Conservation (phyloP, 2,329 filamentous ascomycete species). For the Beauveria medogensis region DNA sequence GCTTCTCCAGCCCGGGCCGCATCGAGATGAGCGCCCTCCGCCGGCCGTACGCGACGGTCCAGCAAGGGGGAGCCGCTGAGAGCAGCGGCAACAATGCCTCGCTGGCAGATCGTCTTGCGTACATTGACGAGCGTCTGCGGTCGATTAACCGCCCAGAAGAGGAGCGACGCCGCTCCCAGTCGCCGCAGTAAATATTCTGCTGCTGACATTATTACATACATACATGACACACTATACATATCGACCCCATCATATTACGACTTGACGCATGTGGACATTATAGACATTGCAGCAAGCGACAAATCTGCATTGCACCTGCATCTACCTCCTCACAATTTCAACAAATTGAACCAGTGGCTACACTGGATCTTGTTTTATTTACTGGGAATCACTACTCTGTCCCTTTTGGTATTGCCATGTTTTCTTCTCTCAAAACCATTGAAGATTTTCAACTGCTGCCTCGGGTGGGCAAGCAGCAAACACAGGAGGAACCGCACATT, state of each 20-base stretch:
- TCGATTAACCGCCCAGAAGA: conserved; percentile 40
- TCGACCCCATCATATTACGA: background rate
- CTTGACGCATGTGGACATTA: background rate
- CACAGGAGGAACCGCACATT: background rate
- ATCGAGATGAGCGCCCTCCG: conserved; percentile 37
- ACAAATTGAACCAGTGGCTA: background rate
- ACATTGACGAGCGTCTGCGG: conserved; percentile 50
- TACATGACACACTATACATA: background rate
- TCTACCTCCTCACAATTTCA: background rate
- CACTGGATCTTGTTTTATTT: background rate
- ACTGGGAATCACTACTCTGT: background rate
- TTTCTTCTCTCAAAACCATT: background rate
- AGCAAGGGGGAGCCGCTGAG: conserved; percentile 28
- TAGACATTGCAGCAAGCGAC: background rate
- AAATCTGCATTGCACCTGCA: background rate
- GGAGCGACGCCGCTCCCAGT: conserved; percentile 38
- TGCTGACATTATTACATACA: background rate
- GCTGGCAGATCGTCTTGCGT: conserved; percentile 44
- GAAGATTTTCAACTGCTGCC: background rate
- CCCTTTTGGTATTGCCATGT: background rate
- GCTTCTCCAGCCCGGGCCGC: conserved; percentile 38
- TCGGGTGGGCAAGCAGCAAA: background rate
- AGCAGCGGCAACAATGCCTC: conserved; percentile 28
- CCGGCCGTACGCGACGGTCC: conserved; percentile 50
- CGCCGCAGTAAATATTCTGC: conserved; percentile 30